phyloP scores from a whole-genome alignment of 1,284 basidiomycete genomes.

The Golubevia sp. region DNA sequence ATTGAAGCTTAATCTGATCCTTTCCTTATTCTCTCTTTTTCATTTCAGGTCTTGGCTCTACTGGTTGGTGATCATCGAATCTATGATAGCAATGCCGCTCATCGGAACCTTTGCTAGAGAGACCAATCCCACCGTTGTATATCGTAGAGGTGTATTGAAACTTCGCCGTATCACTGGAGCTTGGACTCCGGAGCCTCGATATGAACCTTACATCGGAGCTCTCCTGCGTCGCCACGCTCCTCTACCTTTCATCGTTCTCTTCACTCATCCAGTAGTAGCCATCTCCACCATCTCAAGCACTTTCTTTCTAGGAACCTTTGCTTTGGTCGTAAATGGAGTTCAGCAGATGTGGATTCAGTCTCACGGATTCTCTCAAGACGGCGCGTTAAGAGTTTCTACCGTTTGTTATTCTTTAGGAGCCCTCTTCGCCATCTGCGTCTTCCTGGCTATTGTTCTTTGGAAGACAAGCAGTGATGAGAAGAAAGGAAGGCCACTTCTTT shows the following conservation, averaged over 20 bases:
- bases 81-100: constrained; percentile 20
- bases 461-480: not conserved
- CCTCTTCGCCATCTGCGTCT: constrained; percentile 8
- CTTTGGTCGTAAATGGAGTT: constrained; percentile 12
- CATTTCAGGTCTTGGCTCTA: constrained; percentile 31
- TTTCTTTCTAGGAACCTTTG: constrained; percentile 17
- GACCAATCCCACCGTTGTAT: constrained; percentile 18
- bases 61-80: constrained; percentile 26
- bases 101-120: constrained; percentile 17
- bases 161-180: constrained; percentile 12
- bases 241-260: constrained; percentile 16
- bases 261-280: constrained; percentile 15
- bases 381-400: not conserved
- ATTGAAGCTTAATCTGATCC: not conserved
- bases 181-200: constrained; percentile 33
- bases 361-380: not conserved
- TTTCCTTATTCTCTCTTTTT: constrained; percentile 9
- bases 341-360: not conserved
- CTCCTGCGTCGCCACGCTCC: constrained; percentile 13
- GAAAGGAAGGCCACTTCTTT: constrained; percentile 17
- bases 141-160: constrained; percentile 18
- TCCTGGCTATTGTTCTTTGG: constrained; percentile 9
- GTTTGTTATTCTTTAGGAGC: constrained; percentile 16
- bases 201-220: constrained; percentile 7
- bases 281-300: constrained; percentile 10